Percentiles rank a stretch among this genome's conserved stretches.
Evolutionary conservation across 768 basidiomycete species (phyloP).

Genomic region (Lactarius sanguifluus): DNA sequence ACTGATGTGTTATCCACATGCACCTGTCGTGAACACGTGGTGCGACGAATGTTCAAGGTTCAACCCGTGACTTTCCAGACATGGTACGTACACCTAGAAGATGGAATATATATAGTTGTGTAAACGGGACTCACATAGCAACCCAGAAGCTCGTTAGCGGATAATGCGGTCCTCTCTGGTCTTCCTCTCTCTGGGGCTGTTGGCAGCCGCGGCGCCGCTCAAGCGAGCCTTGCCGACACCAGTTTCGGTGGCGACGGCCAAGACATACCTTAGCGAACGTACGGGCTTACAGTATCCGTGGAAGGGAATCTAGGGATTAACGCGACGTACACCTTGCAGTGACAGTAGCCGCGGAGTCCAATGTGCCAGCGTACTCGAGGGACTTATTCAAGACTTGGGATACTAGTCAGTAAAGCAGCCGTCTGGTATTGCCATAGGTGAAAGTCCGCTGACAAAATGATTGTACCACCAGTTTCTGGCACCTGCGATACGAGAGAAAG

Average conservation of each 20-base stretch:
- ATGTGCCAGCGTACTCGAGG: constrained; percentile 43
- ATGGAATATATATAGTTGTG: neutral
- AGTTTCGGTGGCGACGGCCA: constrained; percentile 30
- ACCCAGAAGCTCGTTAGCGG: neutral
- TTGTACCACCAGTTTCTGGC: constrained; percentile 43
- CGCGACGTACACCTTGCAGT: constrained; percentile 27
- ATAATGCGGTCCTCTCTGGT: neutral
- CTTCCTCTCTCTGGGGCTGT: neutral
- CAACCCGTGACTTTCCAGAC: neutral
- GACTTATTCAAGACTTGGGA: constrained; percentile 50
- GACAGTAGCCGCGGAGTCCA: constrained; percentile 44
- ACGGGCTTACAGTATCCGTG: constrained; percentile 3
- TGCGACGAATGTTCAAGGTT: neutral
- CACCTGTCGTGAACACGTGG: neutral
- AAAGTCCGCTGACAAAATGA: neutral
- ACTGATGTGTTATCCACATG: neutral
- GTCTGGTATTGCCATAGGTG: neutral
- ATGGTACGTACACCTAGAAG: neutral
- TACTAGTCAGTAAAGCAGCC: constrained; percentile 40
- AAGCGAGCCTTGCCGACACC: constrained; percentile 30
- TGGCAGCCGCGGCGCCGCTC: neutral
- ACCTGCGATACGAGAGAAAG: constrained; percentile 54
- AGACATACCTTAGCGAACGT: constrained; percentile 31
- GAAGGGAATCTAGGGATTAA: neutral
- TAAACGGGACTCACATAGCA: neutral